Percentiles rank a stretch among this genome's conserved stretches.
These are phyloP conservation scores for Barnettozyma pratensis DNA, from an alignment of 805 yeast species.

Conservation along the genomic window DNA sequence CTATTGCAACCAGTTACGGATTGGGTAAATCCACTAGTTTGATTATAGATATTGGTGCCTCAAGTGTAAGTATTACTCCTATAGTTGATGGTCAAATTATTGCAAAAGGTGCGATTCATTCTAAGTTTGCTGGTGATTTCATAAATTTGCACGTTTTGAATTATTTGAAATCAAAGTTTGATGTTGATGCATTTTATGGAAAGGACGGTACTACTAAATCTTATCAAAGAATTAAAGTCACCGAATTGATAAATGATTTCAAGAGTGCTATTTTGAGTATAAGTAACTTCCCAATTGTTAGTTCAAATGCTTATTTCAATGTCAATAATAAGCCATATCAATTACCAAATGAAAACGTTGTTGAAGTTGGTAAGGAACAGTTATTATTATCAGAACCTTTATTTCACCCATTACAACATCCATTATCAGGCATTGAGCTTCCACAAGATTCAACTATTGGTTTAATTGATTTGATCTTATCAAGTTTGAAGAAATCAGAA, in stretches of 20 bases:
- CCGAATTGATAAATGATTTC: constrained; percentile 42
- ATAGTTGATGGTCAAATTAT: constrained; percentile 70
- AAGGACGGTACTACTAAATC: constrained; percentile 27
- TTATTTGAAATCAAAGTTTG: constrained; percentile 33
- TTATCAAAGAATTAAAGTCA: constrained; percentile 33
- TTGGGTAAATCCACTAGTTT: constrained; percentile 73
- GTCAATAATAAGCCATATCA: constrained; percentile 43
- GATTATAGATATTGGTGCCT: constrained; percentile 75
- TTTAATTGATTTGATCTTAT: constrained; percentile 34
- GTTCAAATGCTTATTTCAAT: constrained; percentile 28
- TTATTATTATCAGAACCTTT: constrained; percentile 58
- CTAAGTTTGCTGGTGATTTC: constrained; percentile 83
- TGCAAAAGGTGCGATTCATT: constrained; percentile 57
- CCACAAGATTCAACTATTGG: constrained; percentile 19
- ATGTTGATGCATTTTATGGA: constrained; percentile 19
- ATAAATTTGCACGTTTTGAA: constrained; percentile 58
- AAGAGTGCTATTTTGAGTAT: constrained; percentile 37
- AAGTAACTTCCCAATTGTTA: constrained; percentile 35
- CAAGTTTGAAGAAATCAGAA: constrained; percentile 38
- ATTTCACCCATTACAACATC: constrained; percentile 56
- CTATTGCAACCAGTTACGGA: constrained; percentile 74
- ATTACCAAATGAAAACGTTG: constrained; percentile 49
- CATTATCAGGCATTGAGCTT: constrained; percentile 31
- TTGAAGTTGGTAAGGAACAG: constrained; percentile 49
- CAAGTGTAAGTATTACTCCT: constrained; percentile 69